A percentile compares a stretch with the other conserved stretches of the same genome.
phyloP scores from a whole-genome alignment of 495 filamentous ascomycete species.

The Talaromyces proteolyticus region DNA sequence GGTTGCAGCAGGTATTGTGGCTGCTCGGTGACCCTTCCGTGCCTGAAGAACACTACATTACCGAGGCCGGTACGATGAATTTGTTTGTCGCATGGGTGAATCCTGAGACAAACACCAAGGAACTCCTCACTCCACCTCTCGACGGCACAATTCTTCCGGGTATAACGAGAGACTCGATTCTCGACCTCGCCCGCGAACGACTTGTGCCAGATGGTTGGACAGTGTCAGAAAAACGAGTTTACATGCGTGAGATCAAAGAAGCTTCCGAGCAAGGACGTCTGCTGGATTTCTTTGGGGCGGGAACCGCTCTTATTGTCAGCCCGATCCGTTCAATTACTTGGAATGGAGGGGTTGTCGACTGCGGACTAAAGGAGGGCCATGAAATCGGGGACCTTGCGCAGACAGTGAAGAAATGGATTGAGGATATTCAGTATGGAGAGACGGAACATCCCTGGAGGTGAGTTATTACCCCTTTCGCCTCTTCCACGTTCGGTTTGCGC shows the following conservation, averaged over 20 bases:
- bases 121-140: conserved; percentile 75
- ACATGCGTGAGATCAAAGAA: conserved; percentile 65
- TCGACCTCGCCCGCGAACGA: conserved; percentile 65
- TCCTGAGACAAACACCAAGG: conserved; percentile 66
- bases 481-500: too few relatives aligned
- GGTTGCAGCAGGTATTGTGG: conserved; percentile 23
- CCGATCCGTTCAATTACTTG: conserved; percentile 72
- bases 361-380: conserved; percentile 56
- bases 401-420: conserved; percentile 80
- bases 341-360: conserved; percentile 60
- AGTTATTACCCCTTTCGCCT: neutral
- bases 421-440: conserved; percentile 77
- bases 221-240: conserved; percentile 69
- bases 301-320: conserved; percentile 58
- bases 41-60: conserved; percentile 66
- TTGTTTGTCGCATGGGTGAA: conserved; percentile 66
- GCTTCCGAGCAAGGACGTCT: conserved; percentile 68
- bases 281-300: conserved; percentile 75
- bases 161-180: conserved; percentile 70
- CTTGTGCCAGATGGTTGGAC: conserved; percentile 72
- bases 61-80: conserved; percentile 93
- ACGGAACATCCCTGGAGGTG: conserved; percentile 70
- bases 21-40: conserved; percentile 13
- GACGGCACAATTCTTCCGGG: conserved; percentile 85
- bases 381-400: conserved; percentile 69